Conservation (phyloP, 805 yeast species). For the Saccharomycopsis babjevae region DNA sequence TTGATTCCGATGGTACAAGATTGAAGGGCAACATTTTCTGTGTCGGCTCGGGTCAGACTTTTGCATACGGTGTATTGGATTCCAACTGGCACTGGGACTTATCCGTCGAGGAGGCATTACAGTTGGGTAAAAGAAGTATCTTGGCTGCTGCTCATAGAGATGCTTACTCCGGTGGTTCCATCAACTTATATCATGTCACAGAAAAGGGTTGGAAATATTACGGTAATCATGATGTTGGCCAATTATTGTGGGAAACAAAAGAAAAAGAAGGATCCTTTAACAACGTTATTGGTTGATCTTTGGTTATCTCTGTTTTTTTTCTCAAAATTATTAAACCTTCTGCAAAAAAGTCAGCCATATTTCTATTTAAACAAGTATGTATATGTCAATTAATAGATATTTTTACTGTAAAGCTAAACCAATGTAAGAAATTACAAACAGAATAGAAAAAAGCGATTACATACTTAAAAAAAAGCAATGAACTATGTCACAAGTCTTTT, state of each 20-base stretch:
- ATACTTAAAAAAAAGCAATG: not conserved
- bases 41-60: slow-evolving; percentile 98
- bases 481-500: not conserved
- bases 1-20: slow-evolving; percentile 95
- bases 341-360: not conserved
- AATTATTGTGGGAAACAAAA: slow-evolving; percentile 84
- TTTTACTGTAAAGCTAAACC: too few species aligned
- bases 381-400: too few species aligned
- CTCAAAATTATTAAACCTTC: not conserved
- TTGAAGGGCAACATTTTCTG: slow-evolving; percentile 90
- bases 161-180: slow-evolving; percentile 95
- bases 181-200: slow-evolving; percentile 85
- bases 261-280: slow-evolving; percentile 82
- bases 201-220: slow-evolving; percentile 93
- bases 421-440: too few species aligned
- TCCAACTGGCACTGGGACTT: slow-evolving; percentile 88
- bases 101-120: slow-evolving; percentile 84
- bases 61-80: slow-evolving; percentile 97
- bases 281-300: slow-evolving; percentile 43
- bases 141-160: slow-evolving; percentile 98
- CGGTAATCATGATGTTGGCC: slow-evolving; percentile 90
- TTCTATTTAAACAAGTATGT: not conserved
- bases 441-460: not conserved
- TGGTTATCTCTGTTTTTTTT: slow-evolving; percentile 16
- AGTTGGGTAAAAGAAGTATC: slow-evolving; percentile 89